Evolutionary conservation across 768 basidiomycete genomes (phyloP), one percentile per base, ranked within the genome.

Genomic region (Lyophyllum shimeji): DNA sequence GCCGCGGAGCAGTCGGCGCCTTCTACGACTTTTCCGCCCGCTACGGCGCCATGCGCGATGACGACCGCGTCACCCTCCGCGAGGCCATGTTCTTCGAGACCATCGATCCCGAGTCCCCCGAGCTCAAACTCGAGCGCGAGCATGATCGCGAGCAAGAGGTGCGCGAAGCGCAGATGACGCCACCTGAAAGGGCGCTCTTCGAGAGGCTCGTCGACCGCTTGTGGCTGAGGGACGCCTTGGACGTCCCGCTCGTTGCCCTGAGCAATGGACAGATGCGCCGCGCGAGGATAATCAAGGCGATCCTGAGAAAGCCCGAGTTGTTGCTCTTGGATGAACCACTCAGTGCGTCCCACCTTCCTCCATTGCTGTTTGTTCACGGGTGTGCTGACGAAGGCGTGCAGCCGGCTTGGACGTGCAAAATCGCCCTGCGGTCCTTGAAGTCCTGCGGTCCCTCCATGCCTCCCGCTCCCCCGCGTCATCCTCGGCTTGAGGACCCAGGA

Each of bases 11-110:
- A 0, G 83, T 83, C 0, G 86, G 87, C 7, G 90, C 82, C 11
- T 98, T 98, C 73, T 89, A 90, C 57, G 95, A 98, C 71, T 97
- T 89, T 65, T 90, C 93, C 0, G 93, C 95, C 2, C 84, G 95
- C 2, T 98, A 98, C 67, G 93, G 92, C 20, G 89, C 91, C 0
- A 82, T 94, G 37, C 77, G 89, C 17, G 95, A 96, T 17, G 91
- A 89, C 65, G 95, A 96, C 65, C 80, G 82, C 25, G 68, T 85
- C 50, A 93, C 95, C 0, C 78, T 95, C 21, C 76, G 86, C 7
- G 77, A 95, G 63, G 85, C 80, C 55, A 80, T 94, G 74, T 80
- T 84, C 58, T 78, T 82, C 2, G 80, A 84, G 57, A 77, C 72
- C 37, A 72, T 78, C 59, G 67, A 67, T 56, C 66, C 65, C 50